Base-by-base conservation (phyloP, 148 eudicot genomes). In the Vaccinium corymbosum region DNA sequence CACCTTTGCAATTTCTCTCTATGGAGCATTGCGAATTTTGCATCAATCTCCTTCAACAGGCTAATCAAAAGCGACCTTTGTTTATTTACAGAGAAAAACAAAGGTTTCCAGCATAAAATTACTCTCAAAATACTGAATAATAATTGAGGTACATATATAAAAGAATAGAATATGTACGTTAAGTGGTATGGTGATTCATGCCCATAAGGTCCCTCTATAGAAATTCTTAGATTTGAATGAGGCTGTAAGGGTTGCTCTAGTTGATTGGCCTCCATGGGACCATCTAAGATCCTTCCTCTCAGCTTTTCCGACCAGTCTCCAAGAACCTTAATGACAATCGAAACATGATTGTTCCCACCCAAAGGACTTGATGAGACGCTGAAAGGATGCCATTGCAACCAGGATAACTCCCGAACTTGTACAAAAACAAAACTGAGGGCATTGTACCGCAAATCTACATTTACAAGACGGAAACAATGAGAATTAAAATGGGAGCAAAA, bases 321-420 rank as follows among this genome's bases (percentile, higher is more conserved):
- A 4, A 92, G 92, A 85, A 89, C 94, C 87, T 94, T 94, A 12
- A 92, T 91, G 53, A 93, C 91, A 76, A 94, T 84, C 0, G 96
- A 85, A 27, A 94, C 79, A 82, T 93, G 96, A 86, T 90, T 52
- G 83, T 91, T 87, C 35, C 98, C 98, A 73, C 91, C 95, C 16
- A 93, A 78, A 74, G 98, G 98, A 80, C 97, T 93, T 19, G 95
- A 92, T 15, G 97, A 95, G 20, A 95, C 98, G 51, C 97, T 95
- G 81, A 95, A 95, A 83, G 97, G 98, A 86, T 95, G 95, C 97
- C 98, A 95, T 74, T 93, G 93, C 77, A 92, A 90, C 90, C 90
- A 92, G 59, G 98, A 95, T 73, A 95, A 29, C 83, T 95, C 91
- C 83, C 95, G 92, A 52, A 93, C 88, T 93, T 93, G 95, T 53